Evolutionary conservation across 2,329 filamentous ascomycete genomes (phyloP).

Genomic region (Pyrenophora teres): DNA sequence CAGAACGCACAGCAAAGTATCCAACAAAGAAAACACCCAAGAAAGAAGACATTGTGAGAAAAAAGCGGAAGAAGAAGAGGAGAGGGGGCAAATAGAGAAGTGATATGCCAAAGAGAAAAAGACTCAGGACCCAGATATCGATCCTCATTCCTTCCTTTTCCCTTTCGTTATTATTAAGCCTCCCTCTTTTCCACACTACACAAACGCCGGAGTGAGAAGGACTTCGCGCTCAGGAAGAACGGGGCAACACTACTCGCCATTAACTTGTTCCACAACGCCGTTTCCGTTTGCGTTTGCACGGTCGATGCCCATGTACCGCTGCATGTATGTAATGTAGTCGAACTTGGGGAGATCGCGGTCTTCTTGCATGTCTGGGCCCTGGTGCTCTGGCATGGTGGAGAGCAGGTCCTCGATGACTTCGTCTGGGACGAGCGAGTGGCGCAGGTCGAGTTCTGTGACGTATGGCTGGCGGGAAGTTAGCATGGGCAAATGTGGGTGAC

Average conservation of each 20-base stretch:
- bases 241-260: slow-evolving; percentile 27
- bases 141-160: too few species aligned
- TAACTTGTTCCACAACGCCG: slow-evolving; percentile 25
- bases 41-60: too few species aligned
- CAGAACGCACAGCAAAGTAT: too few species aligned
- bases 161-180: too few species aligned
- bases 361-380: slow-evolving; percentile 81
- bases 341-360: slow-evolving; percentile 86
- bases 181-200: slow-evolving; percentile 5
- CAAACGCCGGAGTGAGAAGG: slow-evolving; percentile 23
- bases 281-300: slow-evolving; percentile 30
- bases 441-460: slow-evolving; percentile 94
- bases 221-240: slow-evolving; percentile 12
- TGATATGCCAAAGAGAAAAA: too few species aligned
- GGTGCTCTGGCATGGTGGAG: slow-evolving; percentile 82
- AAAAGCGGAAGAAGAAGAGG: too few species aligned
- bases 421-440: slow-evolving; percentile 93
- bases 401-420: slow-evolving; percentile 94
- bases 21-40: too few species aligned
- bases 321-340: slow-evolving; percentile 98
- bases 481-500: not conserved
- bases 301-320: slow-evolving; percentile 60
- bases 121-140: too few species aligned
- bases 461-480: slow-evolving; percentile 65
- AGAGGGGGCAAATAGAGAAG: too few species aligned